A percentile compares a stretch with the other conserved stretches of the same genome.
These are phyloP conservation scores for Schizosaccharomyces versatilis DNA, from an alignment of 1,139 yeast species.

Conservation along the genomic window DNA sequence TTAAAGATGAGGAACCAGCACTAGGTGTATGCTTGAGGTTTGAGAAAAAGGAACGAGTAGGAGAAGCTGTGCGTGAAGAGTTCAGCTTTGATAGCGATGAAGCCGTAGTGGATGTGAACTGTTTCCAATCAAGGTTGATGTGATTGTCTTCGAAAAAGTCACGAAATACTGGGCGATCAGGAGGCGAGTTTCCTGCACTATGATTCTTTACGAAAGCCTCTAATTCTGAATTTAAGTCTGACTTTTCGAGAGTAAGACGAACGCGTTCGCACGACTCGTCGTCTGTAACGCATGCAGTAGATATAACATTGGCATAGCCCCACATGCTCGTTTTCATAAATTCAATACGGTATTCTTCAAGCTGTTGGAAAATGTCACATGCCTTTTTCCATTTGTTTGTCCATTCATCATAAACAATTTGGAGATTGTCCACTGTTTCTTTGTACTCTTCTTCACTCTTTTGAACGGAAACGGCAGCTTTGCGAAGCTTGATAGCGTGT, in stretches of 20 bases:
- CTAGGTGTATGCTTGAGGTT: too few relatives aligned
- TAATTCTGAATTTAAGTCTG: constrained; percentile 42
- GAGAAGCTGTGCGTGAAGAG: too few relatives aligned
- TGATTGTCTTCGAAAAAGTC: constrained; percentile 22
- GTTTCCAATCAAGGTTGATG: background rate
- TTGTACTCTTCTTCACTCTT: constrained; percentile 23
- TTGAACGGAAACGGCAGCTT: constrained; percentile 29
- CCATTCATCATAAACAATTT: constrained; percentile 52
- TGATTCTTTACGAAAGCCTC: constrained; percentile 31
- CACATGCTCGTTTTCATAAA: constrained; percentile 57
- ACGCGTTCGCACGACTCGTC: constrained; percentile 57
- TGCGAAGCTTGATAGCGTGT: constrained; percentile 38
- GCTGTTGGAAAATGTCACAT: constrained; percentile 41
- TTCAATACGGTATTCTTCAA: constrained; percentile 62
- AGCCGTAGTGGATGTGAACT: constrained; percentile 16
- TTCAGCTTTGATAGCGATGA: background rate
- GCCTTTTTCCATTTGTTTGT: constrained; percentile 57
- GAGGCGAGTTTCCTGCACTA: constrained; percentile 48
- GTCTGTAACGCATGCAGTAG: constrained; percentile 56
- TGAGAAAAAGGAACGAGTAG: too few relatives aligned
- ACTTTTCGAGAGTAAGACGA: constrained; percentile 43
- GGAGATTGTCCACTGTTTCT: constrained; percentile 27
- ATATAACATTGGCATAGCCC: constrained; percentile 57
- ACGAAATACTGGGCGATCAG: constrained; percentile 33
- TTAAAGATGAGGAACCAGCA: too few relatives aligned